Percentiles rank a stretch among this genome's conserved stretches.
Evolutionary conservation across 2,329 filamentous ascomycete species (phyloP).

Genomic region (Lojkania enalia): DNA sequence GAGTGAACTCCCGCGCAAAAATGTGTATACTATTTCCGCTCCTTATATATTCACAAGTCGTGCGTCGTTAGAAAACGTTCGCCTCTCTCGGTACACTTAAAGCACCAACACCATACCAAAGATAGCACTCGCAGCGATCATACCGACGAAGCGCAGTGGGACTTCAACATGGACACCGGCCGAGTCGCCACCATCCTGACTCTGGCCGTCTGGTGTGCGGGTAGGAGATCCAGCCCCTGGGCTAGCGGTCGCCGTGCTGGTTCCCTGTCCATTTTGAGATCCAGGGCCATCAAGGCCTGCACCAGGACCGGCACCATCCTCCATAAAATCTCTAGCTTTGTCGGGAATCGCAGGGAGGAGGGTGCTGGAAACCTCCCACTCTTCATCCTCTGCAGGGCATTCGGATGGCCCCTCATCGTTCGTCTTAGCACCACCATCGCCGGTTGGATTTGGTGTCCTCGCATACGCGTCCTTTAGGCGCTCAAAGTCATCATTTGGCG

Average conservation of each 20-base stretch:
- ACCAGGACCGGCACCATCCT: constrained; percentile 59
- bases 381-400: constrained; percentile 57
- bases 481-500: constrained; percentile 65
- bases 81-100: constrained; percentile 15
- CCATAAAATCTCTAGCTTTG: constrained; percentile 60
- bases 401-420: constrained; percentile 54
- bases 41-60: too few relatives aligned
- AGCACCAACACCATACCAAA: constrained; percentile 38
- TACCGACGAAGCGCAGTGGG: constrained; percentile 34
- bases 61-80: too few relatives aligned
- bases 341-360: constrained; percentile 61
- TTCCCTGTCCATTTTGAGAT: constrained; percentile 36
- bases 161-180: constrained; percentile 29
- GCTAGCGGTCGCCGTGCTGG: constrained; percentile 32
- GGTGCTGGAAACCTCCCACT: constrained; percentile 58
- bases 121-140: constrained; percentile 35
- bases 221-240: constrained; percentile 34
- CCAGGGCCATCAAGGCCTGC: constrained; percentile 58
- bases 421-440: constrained; percentile 62
- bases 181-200: constrained; percentile 9
- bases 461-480: constrained; percentile 56
- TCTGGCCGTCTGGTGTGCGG: constrained; percentile 22
- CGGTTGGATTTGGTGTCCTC: constrained; percentile 55
- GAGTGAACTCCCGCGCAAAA: too few relatives aligned
- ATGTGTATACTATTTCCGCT: too few relatives aligned